phyloP scores from a whole-genome alignment of 2,329 filamentous ascomycete genomes.

The Amauroascus verrucosus region DNA sequence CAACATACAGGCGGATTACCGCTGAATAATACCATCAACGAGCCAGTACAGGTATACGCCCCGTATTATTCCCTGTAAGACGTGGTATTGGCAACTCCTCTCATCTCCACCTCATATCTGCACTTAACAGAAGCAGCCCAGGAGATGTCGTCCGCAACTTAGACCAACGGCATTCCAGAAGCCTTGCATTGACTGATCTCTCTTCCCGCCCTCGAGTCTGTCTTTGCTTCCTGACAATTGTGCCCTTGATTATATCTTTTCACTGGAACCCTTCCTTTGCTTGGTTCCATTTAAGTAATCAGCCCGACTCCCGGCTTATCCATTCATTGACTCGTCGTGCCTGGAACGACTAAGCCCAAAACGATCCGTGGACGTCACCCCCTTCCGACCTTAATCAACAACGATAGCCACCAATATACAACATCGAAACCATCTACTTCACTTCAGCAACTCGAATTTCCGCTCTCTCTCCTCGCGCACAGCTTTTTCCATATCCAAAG shows the following conservation, averaged over 20 bases:
- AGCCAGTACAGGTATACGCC: not conserved
- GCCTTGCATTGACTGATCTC: too few species aligned
- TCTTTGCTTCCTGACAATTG: too few species aligned
- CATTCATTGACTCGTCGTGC: not conserved
- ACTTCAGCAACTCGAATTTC: not conserved
- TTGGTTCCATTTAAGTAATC: not conserved
- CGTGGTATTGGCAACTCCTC: not conserved
- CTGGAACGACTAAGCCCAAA: not conserved
- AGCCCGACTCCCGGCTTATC: not conserved
- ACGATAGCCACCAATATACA: not conserved
- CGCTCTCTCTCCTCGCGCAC: not conserved
- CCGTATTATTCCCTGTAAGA: slow-evolving; percentile 5
- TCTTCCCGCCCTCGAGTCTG: too few species aligned
- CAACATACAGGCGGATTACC: not conserved
- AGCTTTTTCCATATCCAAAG: not conserved
- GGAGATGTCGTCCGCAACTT: too few species aligned
- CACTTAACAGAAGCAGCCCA: too few species aligned
- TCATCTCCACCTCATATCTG: not conserved
- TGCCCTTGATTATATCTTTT: too few species aligned
- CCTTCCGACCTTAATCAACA: slow-evolving; percentile 2
- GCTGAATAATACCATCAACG: not conserved
- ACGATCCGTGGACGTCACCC: slow-evolving; percentile 2
- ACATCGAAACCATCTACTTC: not conserved
- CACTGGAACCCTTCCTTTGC: too few species aligned
- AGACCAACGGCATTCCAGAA: too few species aligned